A percentile compares a stretch with the other conserved stretches of the same genome.
Conservation (phyloP, 768 basidiomycete genomes). For the Cystofilobasidium ferigula region DNA sequence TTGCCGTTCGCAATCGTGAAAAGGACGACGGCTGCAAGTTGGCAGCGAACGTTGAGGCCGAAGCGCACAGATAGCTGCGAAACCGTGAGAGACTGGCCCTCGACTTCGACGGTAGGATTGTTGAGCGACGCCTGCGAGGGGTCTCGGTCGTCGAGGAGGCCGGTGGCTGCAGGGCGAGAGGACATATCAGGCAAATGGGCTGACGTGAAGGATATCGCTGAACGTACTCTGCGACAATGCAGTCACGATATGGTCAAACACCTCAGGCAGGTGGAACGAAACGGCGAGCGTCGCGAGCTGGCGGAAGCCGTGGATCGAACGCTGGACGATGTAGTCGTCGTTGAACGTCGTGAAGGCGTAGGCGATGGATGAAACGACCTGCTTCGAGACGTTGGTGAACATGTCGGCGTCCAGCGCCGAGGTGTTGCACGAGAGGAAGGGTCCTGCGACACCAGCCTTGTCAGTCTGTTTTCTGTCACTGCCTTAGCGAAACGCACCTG, state of each 20-base stretch:
- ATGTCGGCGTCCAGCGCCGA: constrained; percentile 75
- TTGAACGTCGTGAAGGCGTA: constrained; percentile 93
- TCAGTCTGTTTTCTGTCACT: neutral
- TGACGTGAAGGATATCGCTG: neutral
- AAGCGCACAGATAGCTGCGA: constrained; percentile 86
- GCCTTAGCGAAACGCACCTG: constrained; percentile 50
- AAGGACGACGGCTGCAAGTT: constrained; percentile 88
- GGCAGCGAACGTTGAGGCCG: constrained; percentile 87
- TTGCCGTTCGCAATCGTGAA: constrained; percentile 98
- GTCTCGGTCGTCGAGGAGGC: constrained; percentile 53
- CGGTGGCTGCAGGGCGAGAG: constrained; percentile 52
- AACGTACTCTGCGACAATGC: constrained; percentile 52
- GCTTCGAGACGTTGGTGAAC: constrained; percentile 88
- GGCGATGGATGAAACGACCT: constrained; percentile 84
- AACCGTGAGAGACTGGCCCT: constrained; percentile 77
- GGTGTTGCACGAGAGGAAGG: constrained; percentile 67
- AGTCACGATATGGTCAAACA: constrained; percentile 90
- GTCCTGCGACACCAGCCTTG: too few species aligned
- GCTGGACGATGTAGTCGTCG: constrained; percentile 92
- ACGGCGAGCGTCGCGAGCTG: constrained; percentile 90
- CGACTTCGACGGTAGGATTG: constrained; percentile 79
- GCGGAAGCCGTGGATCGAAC: constrained; percentile 87
- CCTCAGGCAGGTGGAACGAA: constrained; percentile 78
- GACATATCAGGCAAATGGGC: constrained; percentile 31
- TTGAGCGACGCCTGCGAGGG: constrained; percentile 54